Conservation (phyloP, 1,284 basidiomycete genomes). For the Microbotryum lychnidis-dioicae region DNA sequence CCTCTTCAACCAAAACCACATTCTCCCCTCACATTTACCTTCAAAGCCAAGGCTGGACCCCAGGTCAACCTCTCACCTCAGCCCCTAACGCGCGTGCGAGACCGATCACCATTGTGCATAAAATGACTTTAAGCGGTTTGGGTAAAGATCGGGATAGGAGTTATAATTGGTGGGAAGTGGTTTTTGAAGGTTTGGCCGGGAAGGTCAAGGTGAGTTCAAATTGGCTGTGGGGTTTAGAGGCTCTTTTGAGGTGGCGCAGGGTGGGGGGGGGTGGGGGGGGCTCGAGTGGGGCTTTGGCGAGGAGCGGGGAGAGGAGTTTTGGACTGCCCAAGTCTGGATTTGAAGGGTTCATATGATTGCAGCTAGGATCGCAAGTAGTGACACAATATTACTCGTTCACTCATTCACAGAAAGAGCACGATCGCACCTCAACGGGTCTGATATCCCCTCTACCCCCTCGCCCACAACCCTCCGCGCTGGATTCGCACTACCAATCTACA, state of each 20-base stretch:
- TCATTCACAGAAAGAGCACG: conserved; percentile 4
- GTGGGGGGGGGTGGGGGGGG: too few relatives aligned
- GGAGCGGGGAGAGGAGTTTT: too few relatives aligned
- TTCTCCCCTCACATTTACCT: conserved; percentile 71
- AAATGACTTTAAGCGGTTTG: conserved; percentile 71
- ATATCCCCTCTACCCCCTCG: conserved; percentile 60
- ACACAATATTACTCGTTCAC: too few relatives aligned
- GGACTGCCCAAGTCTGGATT: too few relatives aligned
- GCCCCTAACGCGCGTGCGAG: conserved; percentile 42
- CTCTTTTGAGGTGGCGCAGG: too few relatives aligned
- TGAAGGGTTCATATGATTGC: too few relatives aligned
- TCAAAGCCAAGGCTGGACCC: conserved; percentile 72
- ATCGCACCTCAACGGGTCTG: conserved; percentile 63
- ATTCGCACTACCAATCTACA: conserved; percentile 32
- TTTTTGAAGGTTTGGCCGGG: conserved; percentile 22
- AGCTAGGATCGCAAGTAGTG: too few relatives aligned
- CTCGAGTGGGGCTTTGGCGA: too few relatives aligned
- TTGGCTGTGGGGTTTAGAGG: not conserved
- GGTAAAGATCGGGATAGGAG: conserved; percentile 87
- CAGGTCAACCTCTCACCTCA: conserved; percentile 52
- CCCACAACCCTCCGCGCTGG: conserved; percentile 46
- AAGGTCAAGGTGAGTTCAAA: conserved; percentile 48
- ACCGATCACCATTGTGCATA: conserved; percentile 70
- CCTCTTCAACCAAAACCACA: conserved; percentile 6
- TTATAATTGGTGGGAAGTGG: conserved; percentile 92